These are phyloP conservation scores for Pichia cephalocereana DNA, from an alignment of 805 yeast genomes.

Conservation along the genomic window DNA sequence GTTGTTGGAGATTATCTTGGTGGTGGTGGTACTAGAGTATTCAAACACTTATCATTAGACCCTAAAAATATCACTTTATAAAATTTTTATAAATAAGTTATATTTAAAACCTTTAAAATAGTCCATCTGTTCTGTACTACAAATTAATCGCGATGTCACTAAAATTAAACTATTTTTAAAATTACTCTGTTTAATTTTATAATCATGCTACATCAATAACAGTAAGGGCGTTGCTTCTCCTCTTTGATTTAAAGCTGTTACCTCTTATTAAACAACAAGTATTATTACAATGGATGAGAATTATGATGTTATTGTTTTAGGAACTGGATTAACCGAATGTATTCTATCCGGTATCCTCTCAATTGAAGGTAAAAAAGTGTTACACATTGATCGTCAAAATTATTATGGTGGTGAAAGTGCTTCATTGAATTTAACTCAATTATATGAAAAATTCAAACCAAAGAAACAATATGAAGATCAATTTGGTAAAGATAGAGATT, in stretches of 20 bases:
- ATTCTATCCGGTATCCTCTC: constrained; percentile 87
- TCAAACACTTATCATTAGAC: constrained; percentile 62
- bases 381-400: constrained; percentile 93
- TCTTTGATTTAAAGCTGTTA: too few species aligned
- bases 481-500: constrained; percentile 88
- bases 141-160: too few species aligned
- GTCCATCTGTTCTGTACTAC: too few species aligned
- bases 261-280: too few species aligned
- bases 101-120: too few species aligned
- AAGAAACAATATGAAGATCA: constrained; percentile 57
- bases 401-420: constrained; percentile 95
- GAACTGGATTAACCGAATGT: constrained; percentile 94
- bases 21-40: constrained; percentile 78
- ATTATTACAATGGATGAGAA: constrained; percentile 68
- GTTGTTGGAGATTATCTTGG: constrained; percentile 87
- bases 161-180: too few species aligned
- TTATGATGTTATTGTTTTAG: constrained; percentile 94
- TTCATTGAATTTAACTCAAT: constrained; percentile 61
- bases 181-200: too few species aligned
- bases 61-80: constrained; percentile 18
- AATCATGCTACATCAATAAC: too few species aligned
- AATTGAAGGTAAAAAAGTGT: constrained; percentile 96
- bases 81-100: too few species aligned
- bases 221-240: not conserved
- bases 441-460: constrained; percentile 83